Percentiles rank a stretch among this genome's conserved stretches.
These are phyloP conservation scores for Chlamydomonas asymmetrica DNA, from an alignment of 139 green algal genomes.

Conservation along the genomic window DNA sequence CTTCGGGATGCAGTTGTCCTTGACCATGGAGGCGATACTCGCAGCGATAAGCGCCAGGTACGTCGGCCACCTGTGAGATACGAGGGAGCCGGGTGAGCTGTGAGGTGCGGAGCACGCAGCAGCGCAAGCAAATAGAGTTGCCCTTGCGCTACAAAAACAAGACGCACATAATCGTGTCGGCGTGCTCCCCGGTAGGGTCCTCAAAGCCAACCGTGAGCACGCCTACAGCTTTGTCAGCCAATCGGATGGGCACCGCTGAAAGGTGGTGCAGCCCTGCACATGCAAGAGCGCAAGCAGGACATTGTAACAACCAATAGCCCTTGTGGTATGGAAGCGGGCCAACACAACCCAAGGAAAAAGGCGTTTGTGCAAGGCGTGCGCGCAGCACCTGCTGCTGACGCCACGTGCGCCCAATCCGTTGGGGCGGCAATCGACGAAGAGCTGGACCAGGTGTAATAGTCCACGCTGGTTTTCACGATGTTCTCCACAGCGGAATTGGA, in stretches of 20 bases:
- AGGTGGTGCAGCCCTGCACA: constrained; percentile 30
- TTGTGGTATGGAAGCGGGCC: neutral
- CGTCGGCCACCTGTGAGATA: constrained; percentile 42
- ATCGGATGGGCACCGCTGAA: constrained; percentile 43
- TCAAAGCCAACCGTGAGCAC: constrained; percentile 54
- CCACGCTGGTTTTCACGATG: constrained; percentile 2
- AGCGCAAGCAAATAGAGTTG: neutral
- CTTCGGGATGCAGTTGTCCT: constrained; percentile 49
- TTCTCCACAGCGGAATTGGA: constrained; percentile 16
- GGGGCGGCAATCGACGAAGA: neutral
- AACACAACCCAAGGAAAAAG: too few relatives aligned
- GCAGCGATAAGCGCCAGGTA: constrained; percentile 57
- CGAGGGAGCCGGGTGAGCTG: constrained; percentile 3
- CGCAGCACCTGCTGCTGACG: constrained; percentile 21
- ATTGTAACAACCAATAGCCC: neutral
- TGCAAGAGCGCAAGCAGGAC: neutral
- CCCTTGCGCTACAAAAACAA: neutral
- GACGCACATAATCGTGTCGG: constrained; percentile 29
- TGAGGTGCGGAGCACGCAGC: neutral
- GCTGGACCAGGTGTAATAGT: constrained; percentile 31
- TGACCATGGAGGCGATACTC: constrained; percentile 45
- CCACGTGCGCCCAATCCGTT: constrained; percentile 23
- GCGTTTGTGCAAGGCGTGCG: too few relatives aligned
- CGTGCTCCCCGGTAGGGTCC: constrained; percentile 18
- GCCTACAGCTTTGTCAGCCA: constrained; percentile 34